Evolutionary conservation across 768 basidiomycete species (phyloP).

Genomic region (Wakefieldia striispora): DNA sequence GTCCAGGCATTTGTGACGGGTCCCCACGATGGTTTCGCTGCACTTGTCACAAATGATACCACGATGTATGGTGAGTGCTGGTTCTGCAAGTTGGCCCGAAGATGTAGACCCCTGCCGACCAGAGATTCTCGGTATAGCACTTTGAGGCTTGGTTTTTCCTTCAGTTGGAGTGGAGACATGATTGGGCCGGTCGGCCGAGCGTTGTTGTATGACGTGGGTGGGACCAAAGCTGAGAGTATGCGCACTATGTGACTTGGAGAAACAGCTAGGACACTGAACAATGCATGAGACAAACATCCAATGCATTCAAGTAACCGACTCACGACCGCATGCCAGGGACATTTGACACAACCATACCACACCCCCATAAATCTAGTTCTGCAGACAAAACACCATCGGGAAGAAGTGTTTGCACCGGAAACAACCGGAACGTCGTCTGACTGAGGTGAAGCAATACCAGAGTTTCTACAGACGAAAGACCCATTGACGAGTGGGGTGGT

Average conservation of each 20-base stretch:
- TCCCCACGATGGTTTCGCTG: slow-evolving; percentile 51
- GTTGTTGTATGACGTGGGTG: slow-evolving; percentile 26
- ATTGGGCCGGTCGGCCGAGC: not conserved
- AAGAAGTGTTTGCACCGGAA: not conserved
- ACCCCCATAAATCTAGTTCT: slow-evolving; percentile 21
- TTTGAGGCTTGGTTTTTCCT: not conserved
- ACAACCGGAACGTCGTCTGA: not conserved
- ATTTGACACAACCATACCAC: slow-evolving; percentile 34
- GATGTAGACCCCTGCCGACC: not conserved
- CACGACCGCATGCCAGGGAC: slow-evolving; percentile 31
- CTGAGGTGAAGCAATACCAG: not conserved
- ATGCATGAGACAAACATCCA: slow-evolving; percentile 6
- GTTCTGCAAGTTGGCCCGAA: not conserved
- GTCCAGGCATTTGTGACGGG: slow-evolving; percentile 79
- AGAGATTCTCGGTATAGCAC: not conserved
- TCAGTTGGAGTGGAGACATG: not conserved
- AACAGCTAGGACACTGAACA: slow-evolving; percentile 27
- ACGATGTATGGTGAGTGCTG: slow-evolving; percentile 40
- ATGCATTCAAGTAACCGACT: slow-evolving; percentile 7
- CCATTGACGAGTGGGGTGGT: not conserved
- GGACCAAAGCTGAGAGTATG: slow-evolving; percentile 34
- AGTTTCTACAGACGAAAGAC: not conserved
- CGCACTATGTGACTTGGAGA: slow-evolving; percentile 24
- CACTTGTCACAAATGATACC: slow-evolving; percentile 71
- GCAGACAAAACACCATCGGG: slow-evolving; percentile 32